Percentiles rank a stretch among this genome's conserved stretches.
These are phyloP conservation scores for Trichomonascaceae sp. DNA, from an alignment of 1,139 yeast species.

Conservation along the genomic window DNA sequence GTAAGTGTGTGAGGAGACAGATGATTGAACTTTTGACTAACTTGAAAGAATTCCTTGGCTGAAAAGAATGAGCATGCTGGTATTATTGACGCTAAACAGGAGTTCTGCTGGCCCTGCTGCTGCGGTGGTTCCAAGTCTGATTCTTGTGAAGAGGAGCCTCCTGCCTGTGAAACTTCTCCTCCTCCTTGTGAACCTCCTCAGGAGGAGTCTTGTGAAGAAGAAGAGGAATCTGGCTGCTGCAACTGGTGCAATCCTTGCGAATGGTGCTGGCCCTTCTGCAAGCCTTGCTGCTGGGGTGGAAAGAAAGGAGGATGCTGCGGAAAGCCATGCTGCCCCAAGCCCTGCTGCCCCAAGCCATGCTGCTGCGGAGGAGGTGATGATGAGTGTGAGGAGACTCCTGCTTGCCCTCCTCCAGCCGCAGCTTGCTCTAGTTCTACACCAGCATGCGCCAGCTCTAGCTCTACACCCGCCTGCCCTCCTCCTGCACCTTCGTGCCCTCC, in stretches of 20 bases:
- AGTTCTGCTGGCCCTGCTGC: slow-evolving; percentile 6
- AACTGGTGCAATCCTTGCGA: slow-evolving; percentile 1
- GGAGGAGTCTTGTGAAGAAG: neutral
- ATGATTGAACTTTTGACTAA: too few species aligned
- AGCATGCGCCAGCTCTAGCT: too few species aligned
- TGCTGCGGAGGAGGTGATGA: neutral
- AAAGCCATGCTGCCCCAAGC: too few species aligned
- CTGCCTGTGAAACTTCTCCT: neutral
- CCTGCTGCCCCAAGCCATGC: too few species aligned
- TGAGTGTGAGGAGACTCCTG: neutral
- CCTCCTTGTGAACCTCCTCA: neutral
- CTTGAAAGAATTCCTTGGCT: neutral
- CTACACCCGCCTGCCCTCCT: slow-evolving; percentile 10
- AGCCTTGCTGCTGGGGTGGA: slow-evolving; percentile 5
- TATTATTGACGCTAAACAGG: neutral
- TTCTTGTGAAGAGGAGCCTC: neutral
- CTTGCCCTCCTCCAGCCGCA: slow-evolving; percentile 6
- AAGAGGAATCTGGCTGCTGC: slow-evolving; percentile 2
- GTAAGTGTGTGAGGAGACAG: too few species aligned
- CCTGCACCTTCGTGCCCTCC: slow-evolving; percentile 11
- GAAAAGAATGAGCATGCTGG: neutral
- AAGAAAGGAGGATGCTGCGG: slow-evolving; percentile 1
- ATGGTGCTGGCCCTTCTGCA: neutral
- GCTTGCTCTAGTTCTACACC: too few species aligned
- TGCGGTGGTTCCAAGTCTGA: neutral